Evolutionary conservation across 495 filamentous ascomycete species (phyloP).

Genomic region (Parathielavia hyrcaniae): DNA sequence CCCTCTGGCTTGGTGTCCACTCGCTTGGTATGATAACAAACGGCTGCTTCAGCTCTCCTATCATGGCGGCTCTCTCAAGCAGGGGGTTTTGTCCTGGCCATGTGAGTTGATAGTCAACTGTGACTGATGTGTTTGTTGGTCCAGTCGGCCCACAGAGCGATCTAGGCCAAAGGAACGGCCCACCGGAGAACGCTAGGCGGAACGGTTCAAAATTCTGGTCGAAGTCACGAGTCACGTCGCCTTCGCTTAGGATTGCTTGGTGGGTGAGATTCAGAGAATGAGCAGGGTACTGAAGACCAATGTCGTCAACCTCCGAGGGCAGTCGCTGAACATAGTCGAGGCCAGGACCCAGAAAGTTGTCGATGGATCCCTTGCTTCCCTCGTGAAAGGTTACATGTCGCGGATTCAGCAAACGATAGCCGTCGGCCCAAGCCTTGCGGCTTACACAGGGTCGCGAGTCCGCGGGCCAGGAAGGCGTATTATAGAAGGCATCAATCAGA

Average conservation of each 20-base stretch:
- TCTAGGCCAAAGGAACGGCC: slow-evolving; percentile 6
- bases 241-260: slow-evolving; percentile 5
- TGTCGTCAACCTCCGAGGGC: slow-evolving; percentile 1
- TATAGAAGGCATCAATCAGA: slow-evolving; percentile 3
- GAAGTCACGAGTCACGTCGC: slow-evolving; percentile 6
- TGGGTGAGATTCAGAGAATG: slow-evolving; percentile 1
- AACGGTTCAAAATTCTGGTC: slow-evolving; percentile 9
- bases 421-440: slow-evolving; percentile 7
- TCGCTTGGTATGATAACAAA: slow-evolving; percentile 1
- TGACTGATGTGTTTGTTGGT: slow-evolving; percentile 9
- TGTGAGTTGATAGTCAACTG: slow-evolving; percentile 7
- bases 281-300: slow-evolving; percentile 4
- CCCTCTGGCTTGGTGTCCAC: slow-evolving; percentile 1
- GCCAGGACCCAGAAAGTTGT: slow-evolving; percentile 8
- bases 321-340: slow-evolving; percentile 1
- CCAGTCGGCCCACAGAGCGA: slow-evolving; percentile 7
- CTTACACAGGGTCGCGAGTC: slow-evolving; percentile 1
- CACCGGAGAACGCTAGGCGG: not conserved
- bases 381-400: slow-evolving; percentile 2
- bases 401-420: slow-evolving; percentile 3
- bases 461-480: not conserved
- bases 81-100: slow-evolving; percentile 2
- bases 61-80: slow-evolving; percentile 6
- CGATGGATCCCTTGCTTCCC: slow-evolving; percentile 6
- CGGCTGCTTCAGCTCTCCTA: slow-evolving; percentile 5